phyloP scores from a whole-genome alignment of 1,139 yeast genomes.

The Blastobotrys serpentis region DNA sequence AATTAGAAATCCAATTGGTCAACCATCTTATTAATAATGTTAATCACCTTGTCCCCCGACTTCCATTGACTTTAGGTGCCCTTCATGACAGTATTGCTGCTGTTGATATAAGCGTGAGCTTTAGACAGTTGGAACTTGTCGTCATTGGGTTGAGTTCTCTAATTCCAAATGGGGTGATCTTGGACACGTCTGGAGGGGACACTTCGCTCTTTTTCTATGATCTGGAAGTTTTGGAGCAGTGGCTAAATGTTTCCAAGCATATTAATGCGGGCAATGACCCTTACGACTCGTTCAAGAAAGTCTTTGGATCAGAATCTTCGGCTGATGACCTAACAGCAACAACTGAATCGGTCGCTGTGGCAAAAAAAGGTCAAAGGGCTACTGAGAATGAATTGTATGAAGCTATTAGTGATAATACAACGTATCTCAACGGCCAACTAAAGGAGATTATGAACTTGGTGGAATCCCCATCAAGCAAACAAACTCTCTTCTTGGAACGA shows the following conservation, averaged over 20 bases:
- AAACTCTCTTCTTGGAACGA: conserved; percentile 21
- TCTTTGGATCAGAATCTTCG: neutral
- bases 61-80: conserved; percentile 1
- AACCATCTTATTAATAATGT: conserved; percentile 6
- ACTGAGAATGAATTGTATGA: conserved; percentile 12
- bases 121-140: neutral
- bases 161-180: neutral
- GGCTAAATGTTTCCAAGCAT: conserved; percentile 3
- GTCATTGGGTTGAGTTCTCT: neutral
- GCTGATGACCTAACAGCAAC: neutral
- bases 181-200: neutral
- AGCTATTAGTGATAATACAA: conserved; percentile 16
- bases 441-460: conserved; percentile 21
- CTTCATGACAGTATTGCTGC: neutral
- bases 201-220: conserved; percentile 6
- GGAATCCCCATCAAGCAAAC: conserved; percentile 20
- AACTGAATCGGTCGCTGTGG: no score
- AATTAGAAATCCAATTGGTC: neutral
- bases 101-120: neutral
- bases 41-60: neutral
- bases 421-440: conserved; percentile 16
- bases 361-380: no score
- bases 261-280: neutral
- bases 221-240: conserved; percentile 7
- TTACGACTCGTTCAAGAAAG: no score